Evolutionary conservation across 768 basidiomycete genomes (phyloP), one percentile per base, ranked within the genome.

Genomic region (Cubamyces sp.): DNA sequence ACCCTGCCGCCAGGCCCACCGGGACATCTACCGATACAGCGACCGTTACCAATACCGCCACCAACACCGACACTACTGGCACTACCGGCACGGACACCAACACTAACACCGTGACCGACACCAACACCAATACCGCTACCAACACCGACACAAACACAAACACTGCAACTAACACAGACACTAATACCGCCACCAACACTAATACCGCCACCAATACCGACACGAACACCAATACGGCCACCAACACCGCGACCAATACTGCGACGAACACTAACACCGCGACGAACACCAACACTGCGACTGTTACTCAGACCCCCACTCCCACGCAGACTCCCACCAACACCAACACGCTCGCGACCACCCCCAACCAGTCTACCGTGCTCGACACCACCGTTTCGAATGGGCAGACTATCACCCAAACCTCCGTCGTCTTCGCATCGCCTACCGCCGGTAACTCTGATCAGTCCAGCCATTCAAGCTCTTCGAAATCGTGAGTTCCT

Each of bases 401-500:
- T 2, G 18, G 64, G 11, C 45, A 62, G 40, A 54, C 61, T 12
- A 57, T 49, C 19, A 71, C 70, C 8, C 46, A 45, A 21, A 68
- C 66, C 23, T 60, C 69, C 15, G n/a, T 68, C 40, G 37, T 66
- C 18, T 56, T 67, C 3, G 41, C 64, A 12, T 54, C 49, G 12
- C 18, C 51, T 21, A 45, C 39, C 1, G 40, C 62, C n/a, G 59
- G 65, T 28, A 8, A 25, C 41, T 15, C 65, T 16, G 19, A 40
- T 5, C 30, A 23, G 14, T 16, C 8, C 16, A 52, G 21, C 4
- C 25, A 15, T 34, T 14, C 19, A 3, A 34, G 19, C 26, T 42
- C 55, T 3, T 57, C 62, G n/a, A 57, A 54, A 23, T 34, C 66
- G 72, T 71, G 62, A 67, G 72, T 60, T 15, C 40, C 16, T 54